These are phyloP conservation scores for Malus hybrid DNA, from an alignment of 331 rosid genomes.

Conservation along the genomic window DNA sequence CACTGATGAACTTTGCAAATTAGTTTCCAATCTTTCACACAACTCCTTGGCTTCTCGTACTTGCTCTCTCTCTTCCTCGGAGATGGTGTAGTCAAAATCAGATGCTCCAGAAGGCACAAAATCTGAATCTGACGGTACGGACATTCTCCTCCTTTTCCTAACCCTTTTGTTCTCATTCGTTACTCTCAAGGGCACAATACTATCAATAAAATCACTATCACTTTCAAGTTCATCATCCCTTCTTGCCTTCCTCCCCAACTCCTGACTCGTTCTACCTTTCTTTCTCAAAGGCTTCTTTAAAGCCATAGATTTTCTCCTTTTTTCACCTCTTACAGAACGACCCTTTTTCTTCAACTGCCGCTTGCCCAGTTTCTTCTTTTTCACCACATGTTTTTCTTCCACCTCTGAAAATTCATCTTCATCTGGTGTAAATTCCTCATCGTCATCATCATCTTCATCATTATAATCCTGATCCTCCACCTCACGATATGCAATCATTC, in stretches of 20 bases:
- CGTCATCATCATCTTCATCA: constrained; percentile 44
- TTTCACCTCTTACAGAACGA: constrained; percentile 28
- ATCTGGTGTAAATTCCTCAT: constrained; percentile 50
- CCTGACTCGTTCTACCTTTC: constrained; percentile 33
- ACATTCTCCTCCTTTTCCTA: constrained; percentile 25
- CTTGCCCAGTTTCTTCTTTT: constrained; percentile 43
- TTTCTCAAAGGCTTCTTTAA: constrained; percentile 51
- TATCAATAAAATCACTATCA: constrained; percentile 30
- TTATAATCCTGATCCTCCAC: constrained; percentile 30
- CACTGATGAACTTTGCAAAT: constrained; percentile 43
- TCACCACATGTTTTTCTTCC: constrained; percentile 38
- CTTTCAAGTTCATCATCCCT: constrained; percentile 25
- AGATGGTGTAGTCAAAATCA: constrained; percentile 66
- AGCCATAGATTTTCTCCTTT: constrained; percentile 33
- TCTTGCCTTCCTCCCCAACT: constrained; percentile 23
- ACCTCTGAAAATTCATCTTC: constrained; percentile 61
- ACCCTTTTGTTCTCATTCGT: constrained; percentile 23
- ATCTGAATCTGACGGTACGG: constrained; percentile 40
- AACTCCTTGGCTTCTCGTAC: constrained; percentile 75
- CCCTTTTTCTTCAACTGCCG: constrained; percentile 34
- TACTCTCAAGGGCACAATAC: constrained; percentile 15
- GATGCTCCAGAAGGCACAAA: constrained; percentile 44
- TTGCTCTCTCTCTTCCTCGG: constrained; percentile 98
- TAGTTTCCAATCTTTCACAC: constrained; percentile 37
- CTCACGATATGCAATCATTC: constrained; percentile 12